A percentile compares a stretch with the other conserved stretches of the same genome.
Evolutionary conservation across 805 yeast genomes (phyloP).

Genomic region (Hanseniaspora vineae): DNA sequence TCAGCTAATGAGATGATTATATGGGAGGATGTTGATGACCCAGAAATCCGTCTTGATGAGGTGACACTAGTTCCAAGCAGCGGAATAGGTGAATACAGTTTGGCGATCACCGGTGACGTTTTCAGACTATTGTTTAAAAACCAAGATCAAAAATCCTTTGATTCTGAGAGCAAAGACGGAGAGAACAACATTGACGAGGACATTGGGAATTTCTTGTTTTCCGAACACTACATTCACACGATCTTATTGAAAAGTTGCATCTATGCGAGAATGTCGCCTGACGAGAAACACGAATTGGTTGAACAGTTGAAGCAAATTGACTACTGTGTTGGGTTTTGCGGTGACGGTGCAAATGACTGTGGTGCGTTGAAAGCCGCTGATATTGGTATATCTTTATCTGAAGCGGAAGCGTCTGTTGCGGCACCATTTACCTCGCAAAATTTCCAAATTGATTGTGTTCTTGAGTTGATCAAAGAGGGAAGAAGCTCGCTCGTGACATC

Average conservation of each 20-base stretch:
- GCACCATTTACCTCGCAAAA: slow-evolving; percentile 91
- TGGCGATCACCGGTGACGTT: slow-evolving; percentile 90
- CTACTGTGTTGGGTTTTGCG: slow-evolving; percentile 93
- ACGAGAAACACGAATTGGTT: slow-evolving; percentile 92
- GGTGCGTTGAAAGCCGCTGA: slow-evolving; percentile 98
- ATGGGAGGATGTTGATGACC: slow-evolving; percentile 62
- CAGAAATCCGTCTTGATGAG: slow-evolving; percentile 45
- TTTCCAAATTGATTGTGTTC: slow-evolving; percentile 86
- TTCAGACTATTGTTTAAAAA: slow-evolving; percentile 59
- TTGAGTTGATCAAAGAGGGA: slow-evolving; percentile 87
- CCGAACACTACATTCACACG: slow-evolving; percentile 32
- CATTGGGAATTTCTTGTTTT: slow-evolving; percentile 5
- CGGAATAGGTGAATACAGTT: slow-evolving; percentile 31
- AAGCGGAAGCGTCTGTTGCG: slow-evolving; percentile 97
- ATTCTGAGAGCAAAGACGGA: neutral
- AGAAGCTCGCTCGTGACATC: slow-evolving; percentile 90
- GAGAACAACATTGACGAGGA: slow-evolving; percentile 21
- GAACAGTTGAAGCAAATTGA: slow-evolving; percentile 74
- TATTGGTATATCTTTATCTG: slow-evolving; percentile 90
- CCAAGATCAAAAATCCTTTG: slow-evolving; percentile 13
- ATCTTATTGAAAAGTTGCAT: slow-evolving; percentile 63
- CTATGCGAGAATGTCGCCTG: slow-evolving; percentile 98
- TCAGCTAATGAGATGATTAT: slow-evolving; percentile 22
- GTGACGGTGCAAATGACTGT: slow-evolving; percentile 99
- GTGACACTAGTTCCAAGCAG: slow-evolving; percentile 39